Base-by-base conservation (phyloP, 208 protist species). In the Wallacemonas sp. region DNA sequence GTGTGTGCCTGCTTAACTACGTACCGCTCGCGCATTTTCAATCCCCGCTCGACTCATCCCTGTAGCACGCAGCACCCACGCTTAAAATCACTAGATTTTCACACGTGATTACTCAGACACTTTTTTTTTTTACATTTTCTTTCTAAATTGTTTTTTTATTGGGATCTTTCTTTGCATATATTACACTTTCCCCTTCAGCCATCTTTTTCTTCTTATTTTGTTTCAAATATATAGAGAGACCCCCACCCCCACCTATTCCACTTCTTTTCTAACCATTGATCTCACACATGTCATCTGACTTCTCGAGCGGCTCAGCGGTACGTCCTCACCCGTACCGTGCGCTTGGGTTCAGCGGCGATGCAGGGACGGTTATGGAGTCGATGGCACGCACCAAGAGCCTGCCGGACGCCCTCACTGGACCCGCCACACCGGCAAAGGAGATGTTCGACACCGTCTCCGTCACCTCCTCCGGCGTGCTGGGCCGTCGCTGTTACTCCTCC, bases 331-430 rank as follows among this genome's bases (percentile, higher is more conserved):
- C 51, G 30, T 42, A 58, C 30, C 51, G 51, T 15, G 17, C 30
- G n/a, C 51, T 58, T 19, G 51, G 51, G 6, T 31, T 58, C 5
- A 58, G 30, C 31, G 28, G 31, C 6, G 51, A 58, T 4, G 51
- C 15, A 4, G 51, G 31, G 30, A 58, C 51, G 6, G 2, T 34
- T 8, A 24, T 38, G 8, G 51, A 34, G 9, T 39, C 51, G 12
- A 42, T 3, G 28, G 51, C 51, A 39, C 51, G 51, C 51, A 58
- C 28, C 26, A 58, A 58, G 30, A 58, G 51, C 51, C 30, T 58
- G 28, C 51, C 51, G 3, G 51, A 58, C 22, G 51, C 28, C 51
- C 19, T 58, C 30, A 21, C 51, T 41, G 51, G 51, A 21, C 51
- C 51, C 17, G 51, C 17, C 31, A 58, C 51, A 38, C 51, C 51